Percentiles rank a stretch among this genome's conserved stretches.
phyloP scores from a whole-genome alignment of 768 basidiomycete genomes.

The Trametes coccinea region DNA sequence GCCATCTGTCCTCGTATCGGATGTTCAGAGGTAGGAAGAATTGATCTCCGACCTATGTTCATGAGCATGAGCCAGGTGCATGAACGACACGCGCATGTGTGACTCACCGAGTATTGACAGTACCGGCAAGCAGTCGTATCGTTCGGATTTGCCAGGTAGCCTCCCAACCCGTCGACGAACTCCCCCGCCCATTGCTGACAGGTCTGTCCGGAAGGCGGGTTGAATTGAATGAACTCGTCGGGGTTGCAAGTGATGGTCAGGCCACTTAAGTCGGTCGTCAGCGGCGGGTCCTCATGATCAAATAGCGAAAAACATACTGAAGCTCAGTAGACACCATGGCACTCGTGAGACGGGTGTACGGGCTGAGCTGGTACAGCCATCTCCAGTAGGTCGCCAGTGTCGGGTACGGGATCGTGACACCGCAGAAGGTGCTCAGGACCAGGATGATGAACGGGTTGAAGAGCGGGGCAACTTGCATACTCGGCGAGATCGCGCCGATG shows the following conservation, averaged over 20 bases:
- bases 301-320: conserved; percentile 41
- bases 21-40: conserved; percentile 74
- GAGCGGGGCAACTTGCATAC: conserved; percentile 70
- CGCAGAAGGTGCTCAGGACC: conserved; percentile 73
- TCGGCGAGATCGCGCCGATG: conserved; percentile 74
- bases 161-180: conserved; percentile 63
- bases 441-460: conserved; percentile 76
- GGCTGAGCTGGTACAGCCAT: conserved; percentile 75
- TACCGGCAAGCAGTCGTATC: conserved; percentile 67
- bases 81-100: too few relatives aligned
- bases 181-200: conserved; percentile 70
- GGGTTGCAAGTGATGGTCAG: conserved; percentile 61
- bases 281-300: conserved; percentile 19
- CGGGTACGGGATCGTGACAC: conserved; percentile 74
- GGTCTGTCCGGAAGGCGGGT: conserved; percentile 72
- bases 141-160: conserved; percentile 70
- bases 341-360: conserved; percentile 68
- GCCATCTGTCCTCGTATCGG: conserved; percentile 58
- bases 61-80: not conserved
- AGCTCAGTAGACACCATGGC: conserved; percentile 80
- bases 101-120: conserved; percentile 57
- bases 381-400: conserved; percentile 67
- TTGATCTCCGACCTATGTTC: conserved; percentile 56
- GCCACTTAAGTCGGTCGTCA: conserved; percentile 44
- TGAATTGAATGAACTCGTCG: conserved; percentile 71